A percentile compares a stretch with the other conserved stretches of the same genome.
Evolutionary conservation across 495 filamentous ascomycete genomes (phyloP).

Genomic region (Apiosordaria backusii): DNA sequence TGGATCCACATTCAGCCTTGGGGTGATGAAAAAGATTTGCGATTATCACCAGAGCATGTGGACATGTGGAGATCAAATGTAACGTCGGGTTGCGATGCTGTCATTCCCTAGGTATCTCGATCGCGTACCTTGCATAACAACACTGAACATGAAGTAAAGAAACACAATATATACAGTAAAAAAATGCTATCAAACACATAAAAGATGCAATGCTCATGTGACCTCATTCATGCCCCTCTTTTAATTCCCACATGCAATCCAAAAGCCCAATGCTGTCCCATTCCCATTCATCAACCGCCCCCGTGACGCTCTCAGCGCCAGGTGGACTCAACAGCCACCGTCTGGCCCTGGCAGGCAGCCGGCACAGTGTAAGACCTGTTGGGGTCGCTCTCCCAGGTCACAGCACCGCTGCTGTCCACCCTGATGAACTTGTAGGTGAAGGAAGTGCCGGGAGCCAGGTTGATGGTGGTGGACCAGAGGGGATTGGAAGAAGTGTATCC

Average conservation of each 20-base stretch:
- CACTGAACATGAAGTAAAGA: not conserved
- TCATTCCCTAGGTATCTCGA: not conserved
- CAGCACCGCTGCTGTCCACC: conserved; percentile 48
- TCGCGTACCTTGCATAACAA: not conserved
- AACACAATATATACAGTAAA: not conserved
- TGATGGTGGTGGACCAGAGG: conserved; percentile 53
- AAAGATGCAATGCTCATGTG: not conserved
- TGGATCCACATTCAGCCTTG: not conserved
- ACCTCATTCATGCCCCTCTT: not conserved
- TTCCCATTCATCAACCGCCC: not conserved
- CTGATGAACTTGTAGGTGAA: conserved; percentile 71
- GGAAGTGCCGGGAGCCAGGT: conserved; percentile 49
- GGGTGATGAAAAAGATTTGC: not conserved
- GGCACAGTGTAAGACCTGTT: conserved; percentile 61
- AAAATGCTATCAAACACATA: too few species aligned
- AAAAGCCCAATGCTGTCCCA: not conserved
- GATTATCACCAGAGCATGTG: not conserved
- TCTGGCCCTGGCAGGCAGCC: conserved; percentile 40
- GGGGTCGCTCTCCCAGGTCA: conserved; percentile 63
- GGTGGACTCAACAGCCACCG: conserved; percentile 27
- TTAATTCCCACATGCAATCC: not conserved
- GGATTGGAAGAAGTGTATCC: conserved; percentile 55
- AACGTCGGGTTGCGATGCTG: not conserved
- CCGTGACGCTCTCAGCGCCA: conserved; percentile 10
- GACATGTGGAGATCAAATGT: not conserved